Conservation (phyloP, 257 asterid species). For the Capsicum chinense region DNA sequence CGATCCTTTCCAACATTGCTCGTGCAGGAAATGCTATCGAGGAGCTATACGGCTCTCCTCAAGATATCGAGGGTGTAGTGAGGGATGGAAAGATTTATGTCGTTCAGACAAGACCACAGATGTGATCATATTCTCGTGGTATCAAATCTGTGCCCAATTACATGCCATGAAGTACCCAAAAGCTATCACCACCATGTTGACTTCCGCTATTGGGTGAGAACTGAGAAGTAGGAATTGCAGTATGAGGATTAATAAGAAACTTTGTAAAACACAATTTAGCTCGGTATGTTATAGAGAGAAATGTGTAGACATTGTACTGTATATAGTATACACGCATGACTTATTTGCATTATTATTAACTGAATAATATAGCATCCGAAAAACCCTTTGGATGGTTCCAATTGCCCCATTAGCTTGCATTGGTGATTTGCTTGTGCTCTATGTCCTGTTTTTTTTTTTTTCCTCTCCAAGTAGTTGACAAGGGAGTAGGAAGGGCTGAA, state of each 20-base stretch:
- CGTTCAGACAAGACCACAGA: slow-evolving; percentile 97
- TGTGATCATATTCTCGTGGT: slow-evolving; percentile 47
- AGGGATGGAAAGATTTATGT: slow-evolving; percentile 86
- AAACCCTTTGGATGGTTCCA: slow-evolving; percentile 6
- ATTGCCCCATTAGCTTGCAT: not conserved
- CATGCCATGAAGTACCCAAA: slow-evolving; percentile 2
- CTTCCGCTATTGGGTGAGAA: slow-evolving; percentile 1
- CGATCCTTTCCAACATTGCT: slow-evolving; percentile 76
- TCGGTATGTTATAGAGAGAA: not conserved
- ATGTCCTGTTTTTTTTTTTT: not conserved
- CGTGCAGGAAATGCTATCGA: slow-evolving; percentile 87
- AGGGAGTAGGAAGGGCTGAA: not conserved
- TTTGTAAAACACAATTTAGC: not conserved
- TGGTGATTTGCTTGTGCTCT: not conserved
- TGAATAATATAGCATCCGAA: not conserved
- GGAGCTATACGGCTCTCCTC: slow-evolving; percentile 85
- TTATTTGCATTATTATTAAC: not conserved
- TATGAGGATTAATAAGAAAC: slow-evolving; percentile 24
- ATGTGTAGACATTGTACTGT: not conserved
- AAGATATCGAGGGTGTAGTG: slow-evolving; percentile 95
- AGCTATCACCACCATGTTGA: not conserved
- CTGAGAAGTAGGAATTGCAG: not conserved
- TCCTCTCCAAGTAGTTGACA: not conserved
- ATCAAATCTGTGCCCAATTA: not conserved
- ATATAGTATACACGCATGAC: not conserved